Evolutionary conservation across 2,329 filamentous ascomycete genomes (phyloP).

Genomic region (Rhynchosporium graminicola): DNA sequence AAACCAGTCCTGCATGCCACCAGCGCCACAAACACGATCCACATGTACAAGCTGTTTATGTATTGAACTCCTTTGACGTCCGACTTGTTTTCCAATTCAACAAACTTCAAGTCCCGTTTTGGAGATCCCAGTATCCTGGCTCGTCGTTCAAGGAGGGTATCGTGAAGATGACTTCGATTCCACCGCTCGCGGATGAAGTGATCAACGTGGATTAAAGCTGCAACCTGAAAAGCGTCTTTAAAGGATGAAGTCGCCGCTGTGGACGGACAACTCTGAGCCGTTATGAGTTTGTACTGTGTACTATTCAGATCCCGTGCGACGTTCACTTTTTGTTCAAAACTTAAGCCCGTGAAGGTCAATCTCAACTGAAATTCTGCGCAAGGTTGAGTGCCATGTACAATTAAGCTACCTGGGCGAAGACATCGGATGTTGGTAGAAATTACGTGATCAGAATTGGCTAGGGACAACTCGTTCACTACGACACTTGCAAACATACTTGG

Average conservation of each 20-base stretch:
- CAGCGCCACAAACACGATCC: not conserved
- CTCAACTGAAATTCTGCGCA: not conserved
- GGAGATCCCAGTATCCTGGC: not conserved
- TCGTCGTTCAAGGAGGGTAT: not conserved
- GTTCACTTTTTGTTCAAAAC: not conserved
- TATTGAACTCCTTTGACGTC: not conserved
- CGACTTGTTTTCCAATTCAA: not conserved
- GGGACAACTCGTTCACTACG: not conserved
- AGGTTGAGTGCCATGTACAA: not conserved
- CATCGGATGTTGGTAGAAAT: not conserved
- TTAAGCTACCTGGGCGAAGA: not conserved
- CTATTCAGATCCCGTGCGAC: not conserved
- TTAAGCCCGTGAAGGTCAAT: not conserved
- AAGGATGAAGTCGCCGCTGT: not conserved
- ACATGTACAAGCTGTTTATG: not conserved
- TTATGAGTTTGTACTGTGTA: not conserved
- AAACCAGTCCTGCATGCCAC: not conserved
- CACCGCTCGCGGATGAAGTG: constrained; percentile 1
- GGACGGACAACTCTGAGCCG: not conserved
- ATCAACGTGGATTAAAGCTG: not conserved
- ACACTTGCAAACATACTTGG: not conserved
- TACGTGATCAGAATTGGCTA: not conserved
- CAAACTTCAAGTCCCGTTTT: not conserved
- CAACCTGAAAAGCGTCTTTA: not conserved
- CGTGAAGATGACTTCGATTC: not conserved